A percentile compares a stretch with the other conserved stretches of the same genome.
These are phyloP conservation scores for Crithidia expoeki DNA, from an alignment of 208 protist genomes.

Conservation along the genomic window DNA sequence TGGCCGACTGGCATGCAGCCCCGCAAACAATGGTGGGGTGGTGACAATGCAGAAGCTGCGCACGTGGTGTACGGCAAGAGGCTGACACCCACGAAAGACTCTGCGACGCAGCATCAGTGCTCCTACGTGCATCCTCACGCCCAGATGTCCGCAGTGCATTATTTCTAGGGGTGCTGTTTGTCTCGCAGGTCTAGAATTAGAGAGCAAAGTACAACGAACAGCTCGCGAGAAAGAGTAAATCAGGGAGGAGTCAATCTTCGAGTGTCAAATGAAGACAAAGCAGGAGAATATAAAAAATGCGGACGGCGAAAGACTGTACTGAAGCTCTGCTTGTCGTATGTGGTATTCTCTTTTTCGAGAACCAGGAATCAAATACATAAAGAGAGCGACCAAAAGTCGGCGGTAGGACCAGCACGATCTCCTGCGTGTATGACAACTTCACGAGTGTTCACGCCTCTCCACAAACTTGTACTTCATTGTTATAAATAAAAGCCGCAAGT, in stretches of 20 bases:
- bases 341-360: too few relatives aligned
- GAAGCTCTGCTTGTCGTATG: too few relatives aligned
- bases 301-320: too few relatives aligned
- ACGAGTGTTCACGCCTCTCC: background rate
- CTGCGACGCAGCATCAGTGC: slow-evolving; percentile 8
- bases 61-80: background rate
- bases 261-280: too few relatives aligned
- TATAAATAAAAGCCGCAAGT: background rate
- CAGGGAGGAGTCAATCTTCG: too few relatives aligned
- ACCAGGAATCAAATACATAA: too few relatives aligned
- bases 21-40: background rate
- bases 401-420: background rate
- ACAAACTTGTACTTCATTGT: slow-evolving; percentile 4
- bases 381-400: too few relatives aligned
- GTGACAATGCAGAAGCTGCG: slow-evolving; percentile 11
- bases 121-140: background rate
- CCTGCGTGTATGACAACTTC: background rate
- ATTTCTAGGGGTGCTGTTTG: background rate
- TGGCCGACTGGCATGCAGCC: background rate
- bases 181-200: too few relatives aligned
- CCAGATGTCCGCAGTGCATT: slow-evolving; percentile 10
- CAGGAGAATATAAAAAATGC: too few relatives aligned
- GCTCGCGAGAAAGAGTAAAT: too few relatives aligned
- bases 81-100: slow-evolving; percentile 4
- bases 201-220: too few relatives aligned